Evolutionary conservation across 108 stramenopile species (phyloP).

Genomic region (Pseudonitzschia multistriata): DNA sequence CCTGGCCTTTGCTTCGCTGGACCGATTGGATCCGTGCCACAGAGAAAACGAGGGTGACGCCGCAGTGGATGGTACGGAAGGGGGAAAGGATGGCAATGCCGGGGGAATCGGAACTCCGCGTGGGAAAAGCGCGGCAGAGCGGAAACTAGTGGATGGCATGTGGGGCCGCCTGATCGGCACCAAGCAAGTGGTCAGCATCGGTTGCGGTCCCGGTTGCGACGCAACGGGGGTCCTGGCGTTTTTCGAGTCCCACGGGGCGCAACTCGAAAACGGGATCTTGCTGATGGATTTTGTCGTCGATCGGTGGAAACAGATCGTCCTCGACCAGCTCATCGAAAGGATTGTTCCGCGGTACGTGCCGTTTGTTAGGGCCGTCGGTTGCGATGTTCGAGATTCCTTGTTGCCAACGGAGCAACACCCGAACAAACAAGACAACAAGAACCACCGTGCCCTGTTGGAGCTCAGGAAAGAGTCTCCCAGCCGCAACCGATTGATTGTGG

Average conservation of each 20-base stretch:
- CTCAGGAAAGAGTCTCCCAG: background rate
- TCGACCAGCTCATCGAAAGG: slow-evolving; percentile 46
- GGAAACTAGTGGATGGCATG: background rate
- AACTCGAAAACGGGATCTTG: slow-evolving; percentile 19
- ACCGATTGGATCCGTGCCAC: slow-evolving; percentile 21
- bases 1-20: slow-evolving; percentile 53
- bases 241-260: slow-evolving; percentile 10
- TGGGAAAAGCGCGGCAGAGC: background rate
- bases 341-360: slow-evolving; percentile 35
- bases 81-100: background rate
- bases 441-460: background rate
- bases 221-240: slow-evolving; percentile 52
- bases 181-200: slow-evolving; percentile 48
- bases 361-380: slow-evolving; percentile 26
- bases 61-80: background rate
- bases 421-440: background rate
- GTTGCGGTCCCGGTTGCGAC: slow-evolving; percentile 80
- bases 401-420: too few species aligned
- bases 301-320: slow-evolving; percentile 57
- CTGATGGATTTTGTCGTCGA: slow-evolving; percentile 69
- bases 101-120: background rate
- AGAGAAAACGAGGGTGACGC: too few species aligned
- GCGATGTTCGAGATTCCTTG: slow-evolving; percentile 46
- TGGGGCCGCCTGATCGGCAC: slow-evolving; percentile 39
- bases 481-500: slow-evolving; percentile 41